A percentile compares a stretch with the other conserved stretches of the same genome.
These are phyloP conservation scores for Prunus mongolica DNA, from an alignment of 306 rosid genomes.

Conservation along the genomic window DNA sequence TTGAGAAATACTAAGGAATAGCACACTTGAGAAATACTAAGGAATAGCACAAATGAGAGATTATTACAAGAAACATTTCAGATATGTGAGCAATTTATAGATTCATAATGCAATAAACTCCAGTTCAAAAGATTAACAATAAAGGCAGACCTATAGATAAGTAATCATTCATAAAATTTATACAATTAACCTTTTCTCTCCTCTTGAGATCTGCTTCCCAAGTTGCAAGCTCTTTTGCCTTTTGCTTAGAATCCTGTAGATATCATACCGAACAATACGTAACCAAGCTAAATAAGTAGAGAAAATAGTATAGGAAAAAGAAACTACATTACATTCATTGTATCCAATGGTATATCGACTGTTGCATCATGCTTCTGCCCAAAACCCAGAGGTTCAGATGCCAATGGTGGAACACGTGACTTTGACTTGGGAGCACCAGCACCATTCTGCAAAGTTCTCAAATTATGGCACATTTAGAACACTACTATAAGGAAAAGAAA, in stretches of 20 bases:
- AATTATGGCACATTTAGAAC: neutral
- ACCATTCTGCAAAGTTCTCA: slow-evolving; percentile 55
- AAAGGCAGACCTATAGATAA: slow-evolving; percentile 4
- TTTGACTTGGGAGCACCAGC: slow-evolving; percentile 60
- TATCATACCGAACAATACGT: slow-evolving; percentile 18
- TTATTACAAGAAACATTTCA: neutral
- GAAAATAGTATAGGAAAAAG: slow-evolving; percentile 6
- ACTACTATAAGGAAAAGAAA: neutral
- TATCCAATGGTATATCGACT: slow-evolving; percentile 83
- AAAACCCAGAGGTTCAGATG: slow-evolving; percentile 67
- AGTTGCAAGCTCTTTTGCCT: slow-evolving; percentile 72
- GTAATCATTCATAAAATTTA: neutral
- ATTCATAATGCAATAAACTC: neutral
- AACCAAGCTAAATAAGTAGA: slow-evolving; percentile 18
- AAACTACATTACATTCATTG: slow-evolving; percentile 49
- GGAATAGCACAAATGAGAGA: neutral
- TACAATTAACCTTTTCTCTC: slow-evolving; percentile 66
- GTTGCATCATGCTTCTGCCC: slow-evolving; percentile 92
- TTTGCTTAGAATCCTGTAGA: slow-evolving; percentile 73
- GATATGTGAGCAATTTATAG: neutral
- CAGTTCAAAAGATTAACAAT: neutral
- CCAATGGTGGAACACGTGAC: slow-evolving; percentile 57
- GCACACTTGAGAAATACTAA: neutral
- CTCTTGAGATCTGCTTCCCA: slow-evolving; percentile 92
- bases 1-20: neutral